phyloP scores from a whole-genome alignment of 345 rosid species.

The Eucalyptus coolabah region DNA sequence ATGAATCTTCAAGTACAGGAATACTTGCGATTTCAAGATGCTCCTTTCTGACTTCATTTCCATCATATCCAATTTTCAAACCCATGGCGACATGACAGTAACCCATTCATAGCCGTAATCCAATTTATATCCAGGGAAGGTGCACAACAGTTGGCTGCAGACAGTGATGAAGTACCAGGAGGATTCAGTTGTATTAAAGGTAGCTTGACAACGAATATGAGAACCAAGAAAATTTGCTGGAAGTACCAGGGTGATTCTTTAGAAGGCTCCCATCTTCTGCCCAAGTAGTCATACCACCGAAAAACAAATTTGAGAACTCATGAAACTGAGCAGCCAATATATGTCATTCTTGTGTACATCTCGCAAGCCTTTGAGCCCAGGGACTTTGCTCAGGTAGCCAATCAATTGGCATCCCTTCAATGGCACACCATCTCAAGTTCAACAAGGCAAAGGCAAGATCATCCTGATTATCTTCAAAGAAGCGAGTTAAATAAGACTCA shows the following conservation, averaged over 20 bases:
- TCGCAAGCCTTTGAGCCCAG: constrained; percentile 42
- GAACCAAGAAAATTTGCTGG: not conserved
- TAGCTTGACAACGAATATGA: not conserved
- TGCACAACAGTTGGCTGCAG: not conserved
- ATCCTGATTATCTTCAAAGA: constrained; percentile 25
- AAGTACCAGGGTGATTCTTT: not conserved
- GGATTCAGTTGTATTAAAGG: not conserved
- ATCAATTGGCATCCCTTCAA: constrained; percentile 27
- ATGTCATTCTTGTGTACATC: not conserved
- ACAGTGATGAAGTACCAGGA: not conserved
- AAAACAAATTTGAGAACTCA: not conserved
- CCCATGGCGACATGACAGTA: not conserved
- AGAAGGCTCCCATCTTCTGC: not conserved
- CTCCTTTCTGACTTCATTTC: not conserved
- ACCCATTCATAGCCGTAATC: not conserved
- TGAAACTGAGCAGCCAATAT: not conserved
- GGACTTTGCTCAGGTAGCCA: constrained; percentile 57
- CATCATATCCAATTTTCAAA: not conserved
- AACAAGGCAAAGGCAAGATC: constrained; percentile 36
- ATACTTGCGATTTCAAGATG: not conserved
- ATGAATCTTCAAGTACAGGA: not conserved
- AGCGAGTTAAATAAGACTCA: constrained; percentile 31
- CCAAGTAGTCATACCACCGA: not conserved
- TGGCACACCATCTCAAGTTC: constrained; percentile 73
- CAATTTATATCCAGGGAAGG: not conserved